phyloP scores from a whole-genome alignment of 495 filamentous ascomycete genomes.

The Podospora australis region DNA sequence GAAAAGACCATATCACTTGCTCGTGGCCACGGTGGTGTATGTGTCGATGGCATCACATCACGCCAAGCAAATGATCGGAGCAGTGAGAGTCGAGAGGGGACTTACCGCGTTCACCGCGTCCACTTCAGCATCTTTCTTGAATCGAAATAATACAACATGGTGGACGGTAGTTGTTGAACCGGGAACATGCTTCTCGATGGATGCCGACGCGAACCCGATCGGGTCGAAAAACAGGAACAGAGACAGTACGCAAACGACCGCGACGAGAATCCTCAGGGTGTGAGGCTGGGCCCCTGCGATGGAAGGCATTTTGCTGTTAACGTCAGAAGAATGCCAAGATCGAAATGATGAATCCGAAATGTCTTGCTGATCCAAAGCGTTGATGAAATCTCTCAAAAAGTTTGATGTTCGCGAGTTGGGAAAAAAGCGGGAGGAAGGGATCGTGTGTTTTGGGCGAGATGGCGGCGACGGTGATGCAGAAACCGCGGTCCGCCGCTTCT shows the following conservation, averaged over 20 bases:
- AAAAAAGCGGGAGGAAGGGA: no score
- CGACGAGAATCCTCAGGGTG: constrained; percentile 7
- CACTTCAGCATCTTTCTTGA: constrained; percentile 38
- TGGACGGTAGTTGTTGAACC: constrained; percentile 26
- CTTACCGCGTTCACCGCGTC: constrained; percentile 44
- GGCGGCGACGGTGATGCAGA: no score
- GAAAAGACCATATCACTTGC: no score
- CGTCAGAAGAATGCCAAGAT: background rate
- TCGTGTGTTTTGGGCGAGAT: no score
- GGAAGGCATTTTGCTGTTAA: constrained; percentile 3
- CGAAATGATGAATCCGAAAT: no score
- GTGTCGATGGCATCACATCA: background rate
- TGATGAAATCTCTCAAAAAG: background rate
- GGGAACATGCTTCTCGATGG: background rate
- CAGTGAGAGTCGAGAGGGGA: background rate
- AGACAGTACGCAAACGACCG: constrained; percentile 4
- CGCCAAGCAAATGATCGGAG: background rate
- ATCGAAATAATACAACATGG: constrained; percentile 57
- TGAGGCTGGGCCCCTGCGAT: constrained; percentile 5
- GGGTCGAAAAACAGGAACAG: constrained; percentile 19
- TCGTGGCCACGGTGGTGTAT: no score
- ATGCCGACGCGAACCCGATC: constrained; percentile 12
- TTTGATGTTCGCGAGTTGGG: no score
- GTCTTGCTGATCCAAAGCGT: no score
- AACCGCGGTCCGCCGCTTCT: no score